phyloP scores from a whole-genome alignment of 495 filamentous ascomycete species.

The Penicillium parvum region DNA sequence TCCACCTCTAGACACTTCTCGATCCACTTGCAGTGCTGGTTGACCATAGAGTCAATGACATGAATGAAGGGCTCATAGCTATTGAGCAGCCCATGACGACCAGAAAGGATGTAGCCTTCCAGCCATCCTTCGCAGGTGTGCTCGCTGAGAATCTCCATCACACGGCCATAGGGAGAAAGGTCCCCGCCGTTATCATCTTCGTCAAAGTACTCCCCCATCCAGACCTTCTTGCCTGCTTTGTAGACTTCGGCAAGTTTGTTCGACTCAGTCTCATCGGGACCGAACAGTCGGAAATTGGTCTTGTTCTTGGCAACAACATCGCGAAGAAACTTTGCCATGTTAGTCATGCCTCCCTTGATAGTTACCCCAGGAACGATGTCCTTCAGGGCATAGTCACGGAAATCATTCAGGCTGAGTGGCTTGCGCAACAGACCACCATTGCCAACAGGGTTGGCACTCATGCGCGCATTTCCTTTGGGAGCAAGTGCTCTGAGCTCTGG shows the following conservation, averaged over 20 bases:
- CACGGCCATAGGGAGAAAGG: conserved; percentile 56
- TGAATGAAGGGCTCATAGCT: conserved; percentile 77
- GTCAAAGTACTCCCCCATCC: conserved; percentile 70
- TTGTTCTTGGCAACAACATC: conserved; percentile 58
- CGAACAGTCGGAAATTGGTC: conserved; percentile 65
- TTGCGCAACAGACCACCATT: conserved; percentile 62
- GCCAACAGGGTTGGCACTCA: conserved; percentile 68
- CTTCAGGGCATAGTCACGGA: conserved; percentile 54
- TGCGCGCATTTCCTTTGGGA: conserved; percentile 56
- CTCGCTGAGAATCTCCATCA: conserved; percentile 76
- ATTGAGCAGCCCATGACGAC: conserved; percentile 68
- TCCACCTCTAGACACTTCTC: conserved; percentile 70
- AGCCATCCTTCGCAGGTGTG: conserved; percentile 75
- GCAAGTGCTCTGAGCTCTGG: conserved; percentile 56
- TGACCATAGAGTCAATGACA: conserved; percentile 75
- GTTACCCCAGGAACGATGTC: conserved; percentile 51
- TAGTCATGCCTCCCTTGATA: conserved; percentile 54
- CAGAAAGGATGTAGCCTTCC: conserved; percentile 67
- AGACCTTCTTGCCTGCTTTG: conserved; percentile 67
- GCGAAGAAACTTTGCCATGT: conserved; percentile 59
- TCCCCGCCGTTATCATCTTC: conserved; percentile 68
- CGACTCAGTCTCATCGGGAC: conserved; percentile 72
- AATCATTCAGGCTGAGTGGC: conserved; percentile 60
- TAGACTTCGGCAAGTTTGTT: conserved; percentile 68
- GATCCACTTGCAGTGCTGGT: conserved; percentile 77